Evolutionary conservation across 1,139 yeast species (phyloP).

Genomic region (Barnettozyma hawaiiensis): DNA sequence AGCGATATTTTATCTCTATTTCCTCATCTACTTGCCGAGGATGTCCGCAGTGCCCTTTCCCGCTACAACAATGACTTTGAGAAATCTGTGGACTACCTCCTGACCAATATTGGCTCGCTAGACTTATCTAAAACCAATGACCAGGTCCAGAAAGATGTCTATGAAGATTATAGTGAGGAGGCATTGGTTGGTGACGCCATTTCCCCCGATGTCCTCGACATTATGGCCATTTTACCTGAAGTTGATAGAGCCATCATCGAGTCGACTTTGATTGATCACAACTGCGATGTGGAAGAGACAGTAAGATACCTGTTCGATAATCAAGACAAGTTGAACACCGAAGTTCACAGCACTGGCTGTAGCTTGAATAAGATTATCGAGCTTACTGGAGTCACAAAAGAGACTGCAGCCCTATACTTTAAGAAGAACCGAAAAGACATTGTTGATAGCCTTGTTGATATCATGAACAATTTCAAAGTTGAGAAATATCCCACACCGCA

Average conservation of each 20-base stretch:
- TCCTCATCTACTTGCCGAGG: background rate
- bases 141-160: background rate
- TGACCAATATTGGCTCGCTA: slow-evolving; percentile 3
- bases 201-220: background rate
- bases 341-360: background rate
- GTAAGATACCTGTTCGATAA: slow-evolving; percentile 3
- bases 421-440: slow-evolving; percentile 8
- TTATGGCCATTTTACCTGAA: slow-evolving; percentile 8
- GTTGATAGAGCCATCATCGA: slow-evolving; percentile 7
- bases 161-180: background rate
- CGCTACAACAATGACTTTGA: slow-evolving; percentile 6
- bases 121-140: background rate
- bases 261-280: slow-evolving; percentile 3
- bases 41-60: background rate
- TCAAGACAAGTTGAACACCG: background rate
- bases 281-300: slow-evolving; percentile 3
- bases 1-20: background rate
- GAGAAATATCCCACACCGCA: background rate
- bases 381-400: slow-evolving; percentile 6
- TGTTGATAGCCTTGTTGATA: slow-evolving; percentile 12
- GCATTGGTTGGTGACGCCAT: background rate
- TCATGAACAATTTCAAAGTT: slow-evolving; percentile 8
- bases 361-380: slow-evolving; percentile 4
- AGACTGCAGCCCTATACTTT: slow-evolving; percentile 4
- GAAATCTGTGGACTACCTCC: slow-evolving; percentile 2